Evolutionary conservation across 129 eudicot genomes (phyloP).

Genomic region (Centella asiatica): DNA sequence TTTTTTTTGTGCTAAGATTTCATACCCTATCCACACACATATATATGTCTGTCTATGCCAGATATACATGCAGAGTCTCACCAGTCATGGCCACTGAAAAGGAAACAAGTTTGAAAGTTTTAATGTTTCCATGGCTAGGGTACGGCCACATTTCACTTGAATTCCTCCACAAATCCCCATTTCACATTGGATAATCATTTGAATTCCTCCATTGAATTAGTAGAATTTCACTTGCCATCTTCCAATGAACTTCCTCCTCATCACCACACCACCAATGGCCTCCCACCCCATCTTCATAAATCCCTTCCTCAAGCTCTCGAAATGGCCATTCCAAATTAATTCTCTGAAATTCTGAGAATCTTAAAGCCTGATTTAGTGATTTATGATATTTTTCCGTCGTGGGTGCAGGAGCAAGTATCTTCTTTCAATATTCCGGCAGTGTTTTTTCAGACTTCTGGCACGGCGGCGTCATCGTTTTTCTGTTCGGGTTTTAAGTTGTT

Average conservation of each 20-base stretch:
- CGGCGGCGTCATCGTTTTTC: neutral
- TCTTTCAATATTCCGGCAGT: conserved; percentile 16
- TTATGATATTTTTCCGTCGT: conserved; percentile 12
- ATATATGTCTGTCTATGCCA: neutral
- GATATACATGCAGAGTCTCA: too few species aligned
- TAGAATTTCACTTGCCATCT: conserved; percentile 13
- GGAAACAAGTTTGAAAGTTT: conserved; percentile 3
- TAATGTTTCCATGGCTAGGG: conserved; percentile 19
- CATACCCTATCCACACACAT: too few species aligned
- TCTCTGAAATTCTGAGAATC: neutral
- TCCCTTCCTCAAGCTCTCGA: neutral
- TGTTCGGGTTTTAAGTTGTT: neutral
- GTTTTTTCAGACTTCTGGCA: conserved; percentile 11
- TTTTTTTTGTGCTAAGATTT: too few species aligned
- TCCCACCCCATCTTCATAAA: conserved; percentile 13
- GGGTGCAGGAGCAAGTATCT: conserved; percentile 21
- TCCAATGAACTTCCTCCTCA: conserved; percentile 16
- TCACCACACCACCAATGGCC: conserved; percentile 14
- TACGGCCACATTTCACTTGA: conserved; percentile 15
- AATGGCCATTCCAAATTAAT: neutral
- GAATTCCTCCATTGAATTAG: conserved; percentile 1
- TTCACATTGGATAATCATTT: too few species aligned
- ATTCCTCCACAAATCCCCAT: too few species aligned
- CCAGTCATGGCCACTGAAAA: neutral
- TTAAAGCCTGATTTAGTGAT: neutral